phyloP scores from a whole-genome alignment of 129 eudicot species.

The Calendula officinalis region DNA sequence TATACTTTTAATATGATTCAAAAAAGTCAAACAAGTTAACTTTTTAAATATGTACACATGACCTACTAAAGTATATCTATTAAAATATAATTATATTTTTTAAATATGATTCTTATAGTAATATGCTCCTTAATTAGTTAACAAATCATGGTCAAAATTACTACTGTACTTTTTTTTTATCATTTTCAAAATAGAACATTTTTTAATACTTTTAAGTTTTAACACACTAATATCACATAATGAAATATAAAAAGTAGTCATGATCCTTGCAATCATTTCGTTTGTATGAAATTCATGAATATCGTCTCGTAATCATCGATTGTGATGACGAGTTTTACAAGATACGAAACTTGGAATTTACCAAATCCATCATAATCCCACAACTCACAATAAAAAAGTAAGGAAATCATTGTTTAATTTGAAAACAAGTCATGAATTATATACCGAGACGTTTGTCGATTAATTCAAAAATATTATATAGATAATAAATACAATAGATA shows the following conservation, averaged over 20 bases:
- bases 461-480: neutral
- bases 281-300: conserved; percentile 19
- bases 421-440: neutral
- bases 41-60: too few species aligned
- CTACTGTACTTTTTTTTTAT: too few species aligned
- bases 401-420: neutral
- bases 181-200: too few species aligned
- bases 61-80: too few species aligned
- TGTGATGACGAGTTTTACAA: conserved; percentile 32
- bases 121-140: too few species aligned
- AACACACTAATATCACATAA: neutral
- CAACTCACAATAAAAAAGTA: neutral
- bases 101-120: too few species aligned
- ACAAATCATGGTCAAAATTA: too few species aligned
- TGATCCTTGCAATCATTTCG: conserved; percentile 20
- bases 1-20: too few species aligned
- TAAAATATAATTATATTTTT: too few species aligned
- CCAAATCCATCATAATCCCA: conserved; percentile 30
- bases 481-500: neutral
- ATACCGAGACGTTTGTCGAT: neutral
- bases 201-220: neutral
- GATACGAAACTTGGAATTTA: conserved; percentile 37
- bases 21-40: too few species aligned
- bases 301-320: conserved; percentile 32
- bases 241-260: conserved; percentile 14